These are phyloP conservation scores for Naematelia encephala DNA, from an alignment of 768 basidiomycete species.

Conservation along the genomic window DNA sequence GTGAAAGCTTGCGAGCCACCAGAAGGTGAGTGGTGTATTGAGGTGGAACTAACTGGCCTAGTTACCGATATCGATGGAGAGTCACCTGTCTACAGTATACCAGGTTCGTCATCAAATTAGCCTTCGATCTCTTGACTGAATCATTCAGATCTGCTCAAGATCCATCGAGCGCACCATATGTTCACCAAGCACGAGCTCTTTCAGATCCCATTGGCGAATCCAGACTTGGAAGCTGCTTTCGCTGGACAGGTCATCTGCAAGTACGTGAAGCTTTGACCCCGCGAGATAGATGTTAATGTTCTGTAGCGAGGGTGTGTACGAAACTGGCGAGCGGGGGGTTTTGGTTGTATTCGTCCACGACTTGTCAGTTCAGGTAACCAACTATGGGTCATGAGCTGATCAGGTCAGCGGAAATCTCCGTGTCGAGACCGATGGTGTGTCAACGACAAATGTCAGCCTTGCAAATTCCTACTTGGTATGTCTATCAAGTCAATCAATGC, in stretches of 20 bases:
- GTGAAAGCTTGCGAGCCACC: constrained; percentile 76
- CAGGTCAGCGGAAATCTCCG: constrained; percentile 74
- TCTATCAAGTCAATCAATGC: neutral
- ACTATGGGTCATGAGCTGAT: neutral
- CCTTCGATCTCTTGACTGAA: constrained; percentile 6
- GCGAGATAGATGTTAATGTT: no score
- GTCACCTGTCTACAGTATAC: constrained; percentile 13
- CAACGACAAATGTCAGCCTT: constrained; percentile 61
- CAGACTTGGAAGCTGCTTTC: constrained; percentile 67
- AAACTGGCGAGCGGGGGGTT: constrained; percentile 52
- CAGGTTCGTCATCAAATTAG: constrained; percentile 4
- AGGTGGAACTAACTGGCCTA: neutral
- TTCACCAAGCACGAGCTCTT: constrained; percentile 73
- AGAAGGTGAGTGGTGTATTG: constrained; percentile 60
- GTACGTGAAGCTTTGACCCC: no score
- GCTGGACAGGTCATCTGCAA: constrained; percentile 83
- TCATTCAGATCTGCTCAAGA: constrained; percentile 72
- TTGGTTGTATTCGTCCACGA: constrained; percentile 88
- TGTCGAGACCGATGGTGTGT: constrained; percentile 70
- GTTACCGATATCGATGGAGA: constrained; percentile 10
- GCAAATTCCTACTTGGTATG: constrained; percentile 80
- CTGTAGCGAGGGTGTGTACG: constrained; percentile 66
- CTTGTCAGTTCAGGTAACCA: constrained; percentile 83
- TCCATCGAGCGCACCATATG: constrained; percentile 79
- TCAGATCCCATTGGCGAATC: constrained; percentile 68